These are phyloP conservation scores for Fusarium solani-melongenae DNA, from an alignment of 2,329 filamentous ascomycete species.

Conservation along the genomic window DNA sequence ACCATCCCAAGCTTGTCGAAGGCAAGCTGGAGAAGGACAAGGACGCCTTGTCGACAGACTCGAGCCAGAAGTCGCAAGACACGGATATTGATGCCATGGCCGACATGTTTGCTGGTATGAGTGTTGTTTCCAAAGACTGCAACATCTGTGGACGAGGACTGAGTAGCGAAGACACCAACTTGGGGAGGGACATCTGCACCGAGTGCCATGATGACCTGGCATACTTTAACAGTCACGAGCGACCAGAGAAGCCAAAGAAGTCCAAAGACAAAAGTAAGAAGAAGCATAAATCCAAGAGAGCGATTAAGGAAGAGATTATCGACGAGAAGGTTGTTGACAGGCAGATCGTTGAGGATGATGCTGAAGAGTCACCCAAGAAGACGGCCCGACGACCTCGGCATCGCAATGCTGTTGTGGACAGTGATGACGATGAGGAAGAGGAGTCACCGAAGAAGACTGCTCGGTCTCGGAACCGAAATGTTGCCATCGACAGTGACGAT, in stretches of 20 bases:
- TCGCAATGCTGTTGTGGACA: conserved; percentile 70
- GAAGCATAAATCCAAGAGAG: conserved; percentile 28
- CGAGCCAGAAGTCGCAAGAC: conserved; percentile 63
- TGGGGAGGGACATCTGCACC: conserved; percentile 67
- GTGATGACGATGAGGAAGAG: conserved; percentile 43
- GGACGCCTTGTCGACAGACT: conserved; percentile 79
- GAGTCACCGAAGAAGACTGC: conserved; percentile 29
- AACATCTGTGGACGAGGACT: conserved; percentile 84
- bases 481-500: conserved; percentile 67
- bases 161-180: conserved; percentile 57
- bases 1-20: conserved; percentile 89
- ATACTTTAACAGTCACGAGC: conserved; percentile 65
- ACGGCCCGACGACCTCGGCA: conserved; percentile 53
- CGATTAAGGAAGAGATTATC: conserved; percentile 18
- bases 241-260: conserved; percentile 43
- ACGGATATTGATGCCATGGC: conserved; percentile 84
- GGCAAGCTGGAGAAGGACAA: conserved; percentile 88
- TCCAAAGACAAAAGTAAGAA: conserved; percentile 32
- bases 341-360: conserved; percentile 21
- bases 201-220: conserved; percentile 82
- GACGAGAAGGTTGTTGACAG: conserved; percentile 28
- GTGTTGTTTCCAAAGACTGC: conserved; percentile 80
- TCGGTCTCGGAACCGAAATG: conserved; percentile 60
- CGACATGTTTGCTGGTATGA: conserved; percentile 86
- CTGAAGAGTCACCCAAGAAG: conserved; percentile 24